Evolutionary conservation across 2,329 filamentous ascomycete species (phyloP), one percentile per base, ranked within the genome.

Genomic region (Fusarium buxicola): DNA sequence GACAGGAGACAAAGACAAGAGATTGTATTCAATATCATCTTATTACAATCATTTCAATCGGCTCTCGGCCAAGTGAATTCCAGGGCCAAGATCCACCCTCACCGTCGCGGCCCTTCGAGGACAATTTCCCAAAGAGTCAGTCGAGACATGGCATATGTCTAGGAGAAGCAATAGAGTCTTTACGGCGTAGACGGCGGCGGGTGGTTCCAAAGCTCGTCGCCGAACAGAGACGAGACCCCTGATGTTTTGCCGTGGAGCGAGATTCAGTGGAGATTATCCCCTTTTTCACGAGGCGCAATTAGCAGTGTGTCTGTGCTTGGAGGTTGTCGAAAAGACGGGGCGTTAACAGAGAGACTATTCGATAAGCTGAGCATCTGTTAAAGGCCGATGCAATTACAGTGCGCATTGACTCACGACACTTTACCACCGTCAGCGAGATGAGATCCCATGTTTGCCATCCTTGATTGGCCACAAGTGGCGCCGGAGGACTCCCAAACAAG

Each of bases 351-450:
- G 18, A 24, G 34, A 52, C 31, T 15, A 11, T 16, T 13, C 12
- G 30, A 11, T 18, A n/a, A 38, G 30, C 41, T 25, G 60, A 46
- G 56, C 38, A 47, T 55, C 52, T 39, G 61, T 54, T 64, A 62
- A 32, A 18, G 21, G 16, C 16, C 48, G 40, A 46, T 56, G 43
- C 31, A 45, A 21, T 31, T 32, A 66, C 62, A 44, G 68, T 70
- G 61, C 50, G 58, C 52, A 60, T 51, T 55, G 40, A 63, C 18
- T 28, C 52, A 44, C 47, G 36, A 46, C 63, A 71, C 68, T 55
- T 66, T 68, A 50, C 55, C 68, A 69, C 68, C 68, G 68, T 48
- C 68, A 56, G 62, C 60, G 60, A 70, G 68, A 70, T 70, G 68
- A 71, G 65, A 53, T 60, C 43, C 62, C 39, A 41, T 40, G 51